These are phyloP conservation scores for Syzygium syzygioides DNA, from an alignment of 441 rosid genomes.

Conservation along the genomic window DNA sequence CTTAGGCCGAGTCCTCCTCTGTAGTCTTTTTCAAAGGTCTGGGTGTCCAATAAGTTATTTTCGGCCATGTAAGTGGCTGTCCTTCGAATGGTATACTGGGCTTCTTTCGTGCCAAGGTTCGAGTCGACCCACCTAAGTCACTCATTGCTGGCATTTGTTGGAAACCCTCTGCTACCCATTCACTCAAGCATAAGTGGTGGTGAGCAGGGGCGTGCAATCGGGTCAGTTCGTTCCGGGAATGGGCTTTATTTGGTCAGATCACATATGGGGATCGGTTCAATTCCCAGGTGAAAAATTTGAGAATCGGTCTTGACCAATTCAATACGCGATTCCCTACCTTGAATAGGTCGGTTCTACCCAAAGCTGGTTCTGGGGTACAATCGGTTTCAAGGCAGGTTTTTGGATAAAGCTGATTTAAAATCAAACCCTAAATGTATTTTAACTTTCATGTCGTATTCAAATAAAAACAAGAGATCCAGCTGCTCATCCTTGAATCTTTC, in stretches of 20 bases:
- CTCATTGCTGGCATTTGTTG: not conserved
- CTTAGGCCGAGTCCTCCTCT: not conserved
- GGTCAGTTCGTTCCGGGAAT: not conserved
- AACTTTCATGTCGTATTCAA: not conserved
- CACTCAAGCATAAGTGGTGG: not conserved
- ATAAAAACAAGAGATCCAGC: not conserved
- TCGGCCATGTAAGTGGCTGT: not conserved
- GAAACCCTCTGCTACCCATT: not conserved
- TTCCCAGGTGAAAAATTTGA: not conserved
- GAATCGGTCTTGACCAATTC: not conserved
- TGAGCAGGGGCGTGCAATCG: not conserved
- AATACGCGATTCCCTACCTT: not conserved
- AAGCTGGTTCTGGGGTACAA: not conserved
- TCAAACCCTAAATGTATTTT: not conserved
- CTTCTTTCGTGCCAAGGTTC: not conserved
- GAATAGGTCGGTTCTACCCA: not conserved
- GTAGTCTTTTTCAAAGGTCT: not conserved
- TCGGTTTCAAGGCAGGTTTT: not conserved
- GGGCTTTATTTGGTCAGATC: not conserved
- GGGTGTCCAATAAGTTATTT: not conserved
- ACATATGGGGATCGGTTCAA: not conserved
- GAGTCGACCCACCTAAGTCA: not conserved
- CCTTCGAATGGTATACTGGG: not conserved
- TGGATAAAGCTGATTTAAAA: not conserved
- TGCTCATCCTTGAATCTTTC: not conserved